Evolutionary conservation across 2,329 filamentous ascomycete genomes (phyloP), one percentile per base, ranked within the genome.

Genomic region (Aspergillus quadricinctus): DNA sequence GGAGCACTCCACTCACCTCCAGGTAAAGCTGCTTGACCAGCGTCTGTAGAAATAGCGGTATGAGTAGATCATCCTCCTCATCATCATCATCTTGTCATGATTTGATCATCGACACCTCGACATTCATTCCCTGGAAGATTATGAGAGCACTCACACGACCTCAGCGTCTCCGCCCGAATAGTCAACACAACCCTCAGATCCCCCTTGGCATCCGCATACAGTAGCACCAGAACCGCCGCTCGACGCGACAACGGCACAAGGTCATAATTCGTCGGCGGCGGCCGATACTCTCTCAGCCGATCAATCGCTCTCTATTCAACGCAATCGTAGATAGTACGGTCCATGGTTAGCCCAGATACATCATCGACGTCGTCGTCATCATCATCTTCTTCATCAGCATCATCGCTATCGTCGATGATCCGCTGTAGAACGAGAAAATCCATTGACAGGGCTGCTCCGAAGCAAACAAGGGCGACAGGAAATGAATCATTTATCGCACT

Each of bases 21-120:
- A 0, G 92, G 91, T 53, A 96, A 85, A 35, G 92, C 92, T 23
- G 90, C 92, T 68, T 96, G 91, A 25, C 91, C 91, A n/a, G 89
- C 90, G 75, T 80, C 76, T 80, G 54, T 48, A 11, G 21, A 58
- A 37, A 25, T 48, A 19, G 43, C 43, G 43, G 43, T 46, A 46
- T 46, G 43, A 46, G 10, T 45, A 11, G 2, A 41, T 21, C 46
- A 52, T 10, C 37, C 45, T 40, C 27, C 8, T 25, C 11, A 52
- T 49, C 27, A 8, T 25, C 11, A 52, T 49, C 28, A 57, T 48
- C n/a, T 35, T 37, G 31, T n/a, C 31, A 37, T 37, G 31, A 17
- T 37, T 7, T 17, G 31, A 37, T 37, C 31, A 37, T 37, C 31
- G 31, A 17, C 31, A 17, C 14, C 49, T 48, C 7, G 19, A 21